A percentile compares a stretch with the other conserved stretches of the same genome.
phyloP scores from a whole-genome alignment of 2,329 filamentous ascomycete genomes.

The Penicillium brevicompactum region DNA sequence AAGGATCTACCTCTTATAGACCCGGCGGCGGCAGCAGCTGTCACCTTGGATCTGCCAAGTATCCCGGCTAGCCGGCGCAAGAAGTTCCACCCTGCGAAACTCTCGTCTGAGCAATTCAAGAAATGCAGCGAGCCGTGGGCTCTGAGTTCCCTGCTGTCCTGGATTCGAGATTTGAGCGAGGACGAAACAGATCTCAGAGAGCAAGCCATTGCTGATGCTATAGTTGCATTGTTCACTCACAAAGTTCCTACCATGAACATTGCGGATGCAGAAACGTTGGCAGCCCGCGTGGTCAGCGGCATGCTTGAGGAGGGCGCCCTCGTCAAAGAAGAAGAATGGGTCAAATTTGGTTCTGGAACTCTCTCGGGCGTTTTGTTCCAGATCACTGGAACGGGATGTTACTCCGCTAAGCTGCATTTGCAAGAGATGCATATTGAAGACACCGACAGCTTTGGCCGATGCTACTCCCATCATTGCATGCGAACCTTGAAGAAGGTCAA shows the following conservation, averaged over 20 bases:
- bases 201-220: conserved; percentile 80
- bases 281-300: conserved; percentile 71
- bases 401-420: conserved; percentile 78
- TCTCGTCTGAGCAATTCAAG: conserved; percentile 78
- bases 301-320: conserved; percentile 81
- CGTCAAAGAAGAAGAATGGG: conserved; percentile 92
- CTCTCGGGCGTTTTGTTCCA: conserved; percentile 93
- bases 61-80: conserved; percentile 77
- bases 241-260: conserved; percentile 99
- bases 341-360: conserved; percentile 80
- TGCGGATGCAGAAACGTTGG: conserved; percentile 88
- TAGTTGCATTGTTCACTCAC: conserved; percentile 85
- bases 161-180: conserved; percentile 87
- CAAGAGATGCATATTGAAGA: conserved; percentile 70
- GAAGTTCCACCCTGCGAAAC: conserved; percentile 82
- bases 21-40: conserved; percentile 43
- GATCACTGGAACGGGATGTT: conserved; percentile 87
- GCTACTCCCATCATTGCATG: conserved; percentile 93
- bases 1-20: conserved; percentile 52
- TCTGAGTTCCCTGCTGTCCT: conserved; percentile 79
- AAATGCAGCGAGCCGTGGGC: conserved; percentile 92
- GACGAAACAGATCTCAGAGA: conserved; percentile 86
- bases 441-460: conserved; percentile 66
- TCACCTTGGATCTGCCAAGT: conserved; percentile 80
- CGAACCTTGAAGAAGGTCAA: conserved; percentile 94